Percentiles rank a stretch among this genome's conserved stretches.
Evolutionary conservation across 495 filamentous ascomycete species (phyloP).

Genomic region (Aspergillus hancockii): DNA sequence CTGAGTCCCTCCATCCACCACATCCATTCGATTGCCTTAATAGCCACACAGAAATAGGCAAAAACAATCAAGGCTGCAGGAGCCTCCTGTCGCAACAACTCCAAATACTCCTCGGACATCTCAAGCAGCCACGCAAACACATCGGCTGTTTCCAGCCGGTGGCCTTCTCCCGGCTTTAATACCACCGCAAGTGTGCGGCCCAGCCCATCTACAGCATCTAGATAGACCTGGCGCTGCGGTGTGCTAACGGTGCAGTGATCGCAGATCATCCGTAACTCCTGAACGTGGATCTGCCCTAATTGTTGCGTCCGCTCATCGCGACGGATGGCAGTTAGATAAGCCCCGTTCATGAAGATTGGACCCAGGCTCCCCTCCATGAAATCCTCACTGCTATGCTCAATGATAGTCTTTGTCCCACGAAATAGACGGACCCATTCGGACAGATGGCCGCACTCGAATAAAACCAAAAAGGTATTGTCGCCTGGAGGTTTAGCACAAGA

Average conservation of each 20-base stretch:
- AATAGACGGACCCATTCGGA: conserved; percentile 43
- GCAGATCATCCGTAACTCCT: conserved; percentile 3
- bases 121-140: conserved; percentile 28
- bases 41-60: conserved; percentile 30
- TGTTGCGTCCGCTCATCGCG: not conserved
- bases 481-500: conserved; percentile 22
- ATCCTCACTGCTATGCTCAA: not conserved
- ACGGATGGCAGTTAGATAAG: not conserved
- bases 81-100: conserved; percentile 18
- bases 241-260: not conserved
- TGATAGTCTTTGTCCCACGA: conserved; percentile 23
- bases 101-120: conserved; percentile 27
- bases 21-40: conserved; percentile 30
- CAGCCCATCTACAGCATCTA: not conserved
- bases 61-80: conserved; percentile 31
- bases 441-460: conserved; percentile 32
- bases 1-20: conserved; percentile 38
- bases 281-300: not conserved
- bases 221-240: not conserved
- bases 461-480: conserved; percentile 31
- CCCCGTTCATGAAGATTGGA: not conserved
- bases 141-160: conserved; percentile 21
- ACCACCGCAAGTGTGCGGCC: conserved; percentile 7
- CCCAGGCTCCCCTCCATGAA: not conserved
- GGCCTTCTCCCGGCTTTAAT: conserved; percentile 10